Evolutionary conservation across 2,329 filamentous ascomycete genomes (phyloP).

Genomic region (Mycocentrospora acerina): DNA sequence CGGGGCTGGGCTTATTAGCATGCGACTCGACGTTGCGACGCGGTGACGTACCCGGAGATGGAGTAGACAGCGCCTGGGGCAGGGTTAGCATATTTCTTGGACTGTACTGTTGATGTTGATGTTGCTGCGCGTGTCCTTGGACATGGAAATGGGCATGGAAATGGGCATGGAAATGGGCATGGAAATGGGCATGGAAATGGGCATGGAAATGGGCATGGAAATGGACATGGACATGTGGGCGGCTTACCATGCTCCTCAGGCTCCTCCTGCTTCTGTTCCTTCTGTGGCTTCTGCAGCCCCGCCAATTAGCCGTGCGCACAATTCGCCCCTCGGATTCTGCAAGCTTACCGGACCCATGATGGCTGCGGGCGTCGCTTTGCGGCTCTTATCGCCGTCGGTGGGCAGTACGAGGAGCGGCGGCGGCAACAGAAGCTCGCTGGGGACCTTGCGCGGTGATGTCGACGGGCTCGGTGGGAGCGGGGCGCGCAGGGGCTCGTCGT

Average conservation of each 20-base stretch:
- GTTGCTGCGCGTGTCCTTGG: too few relatives aligned
- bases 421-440: conserved; percentile 21
- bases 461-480: conserved; percentile 40
- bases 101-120: too few relatives aligned
- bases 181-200: too few relatives aligned
- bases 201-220: too few relatives aligned
- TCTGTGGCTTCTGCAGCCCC: conserved; percentile 35
- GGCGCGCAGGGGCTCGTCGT: conserved; percentile 31
- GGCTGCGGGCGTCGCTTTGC: conserved; percentile 12
- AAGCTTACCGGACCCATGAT: conserved; percentile 44
- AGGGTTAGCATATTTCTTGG: conserved; percentile 12
- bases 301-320: conserved; percentile 25
- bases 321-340: too few relatives aligned
- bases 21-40: conserved; percentile 11
- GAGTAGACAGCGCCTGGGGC: conserved; percentile 66
- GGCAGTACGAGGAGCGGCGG: conserved; percentile 27
- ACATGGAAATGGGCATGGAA: too few relatives aligned
- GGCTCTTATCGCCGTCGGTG: conserved; percentile 17
- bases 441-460: conserved; percentile 31
- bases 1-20: conserved; percentile 60
- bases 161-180: too few relatives aligned
- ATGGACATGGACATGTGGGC: not conserved
- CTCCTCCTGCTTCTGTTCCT: conserved; percentile 41
- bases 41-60: conserved; percentile 59
- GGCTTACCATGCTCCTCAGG: conserved; percentile 51